Percentiles rank a stretch among this genome's conserved stretches.
Evolutionary conservation across 305 asterid species (phyloP).

Genomic region (Petunia hybrid): DNA sequence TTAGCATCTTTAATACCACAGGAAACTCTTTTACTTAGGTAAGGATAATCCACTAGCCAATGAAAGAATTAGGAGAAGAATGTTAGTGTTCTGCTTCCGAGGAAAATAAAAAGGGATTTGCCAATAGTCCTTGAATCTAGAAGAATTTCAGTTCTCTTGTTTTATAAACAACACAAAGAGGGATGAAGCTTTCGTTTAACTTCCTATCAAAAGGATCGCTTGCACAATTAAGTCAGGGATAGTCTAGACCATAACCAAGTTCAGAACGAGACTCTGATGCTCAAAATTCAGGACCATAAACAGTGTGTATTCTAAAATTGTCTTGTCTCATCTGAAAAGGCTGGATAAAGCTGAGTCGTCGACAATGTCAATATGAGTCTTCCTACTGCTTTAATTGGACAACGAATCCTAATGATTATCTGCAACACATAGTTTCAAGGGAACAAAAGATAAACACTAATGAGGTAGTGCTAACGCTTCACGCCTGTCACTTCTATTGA

Average conservation of each 20-base stretch:
- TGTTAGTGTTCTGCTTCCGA: neutral
- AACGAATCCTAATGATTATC: neutral
- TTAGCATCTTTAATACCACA: conserved; percentile 6
- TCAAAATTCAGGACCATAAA: neutral
- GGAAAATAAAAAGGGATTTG: neutral
- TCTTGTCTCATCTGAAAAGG: neutral
- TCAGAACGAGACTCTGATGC: neutral
- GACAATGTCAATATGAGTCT: neutral
- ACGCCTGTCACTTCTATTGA: neutral
- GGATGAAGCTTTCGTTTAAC: neutral
- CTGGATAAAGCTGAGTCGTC: neutral
- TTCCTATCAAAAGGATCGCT: neutral
- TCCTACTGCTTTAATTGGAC: neutral
- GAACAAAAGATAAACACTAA: neutral
- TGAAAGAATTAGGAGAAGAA: neutral
- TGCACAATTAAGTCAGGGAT: neutral
- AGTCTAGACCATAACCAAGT: conserved; percentile 1
- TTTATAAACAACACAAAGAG: neutral
- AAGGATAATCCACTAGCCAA: neutral
- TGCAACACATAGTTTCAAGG: neutral
- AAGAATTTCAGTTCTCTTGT: neutral
- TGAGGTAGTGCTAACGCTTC: neutral
- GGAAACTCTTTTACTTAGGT: neutral
- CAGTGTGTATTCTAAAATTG: neutral
- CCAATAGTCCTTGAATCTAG: neutral